Evolutionary conservation across 1,284 basidiomycete genomes (phyloP), one percentile per base, ranked within the genome.

Genomic region (Omphalotus olearius): DNA sequence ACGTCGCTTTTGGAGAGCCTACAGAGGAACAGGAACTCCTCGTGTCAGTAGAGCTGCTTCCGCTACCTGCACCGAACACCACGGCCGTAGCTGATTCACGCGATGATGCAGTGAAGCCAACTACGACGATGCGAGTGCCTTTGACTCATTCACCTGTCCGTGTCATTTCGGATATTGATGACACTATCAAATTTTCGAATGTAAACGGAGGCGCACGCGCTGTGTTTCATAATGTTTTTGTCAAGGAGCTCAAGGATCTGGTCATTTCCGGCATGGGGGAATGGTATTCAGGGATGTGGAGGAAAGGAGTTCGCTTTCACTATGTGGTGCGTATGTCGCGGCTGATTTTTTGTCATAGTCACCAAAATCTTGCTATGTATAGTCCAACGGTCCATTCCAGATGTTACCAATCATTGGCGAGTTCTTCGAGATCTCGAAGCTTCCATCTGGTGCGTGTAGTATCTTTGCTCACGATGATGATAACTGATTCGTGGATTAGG

Each of bases 81-180:
- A 40, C 49, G 38, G 30, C 47, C 18, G 40, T 51, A 36, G 30
- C 13, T 33, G 30, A 7, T 33, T 13, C 7, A 9, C 30, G 30
- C 30, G 30, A 33, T 10, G 30, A 33, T 33, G 23, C 23, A 23
- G 30, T 7, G 30, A 33, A 33, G 13, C 51, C 57, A 3, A n/a
- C 69, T 3, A 67, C 71, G 5, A 63, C 68, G 1, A 59, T 71
- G 2, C 64, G 68, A 0, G 66, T 85, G 1, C 72, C 82, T 0
- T 69, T 86, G 11, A 78, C 82, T 0, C 68, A 81, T 60, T 74
- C 76, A 1, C 75, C 76, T 0, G 65, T 93, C 11, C 82, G 91
- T 6, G 77, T 97, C 50, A 86, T 98, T 30, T 95, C 91, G 0
- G 95, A 98, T 63, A 88, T 98, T 41, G 95, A 98, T 65, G 95